A percentile compares a stretch with the other conserved stretches of the same genome.
Conservation (phyloP, 352 stramenopile species). For the Blastocystis sp. region DNA sequence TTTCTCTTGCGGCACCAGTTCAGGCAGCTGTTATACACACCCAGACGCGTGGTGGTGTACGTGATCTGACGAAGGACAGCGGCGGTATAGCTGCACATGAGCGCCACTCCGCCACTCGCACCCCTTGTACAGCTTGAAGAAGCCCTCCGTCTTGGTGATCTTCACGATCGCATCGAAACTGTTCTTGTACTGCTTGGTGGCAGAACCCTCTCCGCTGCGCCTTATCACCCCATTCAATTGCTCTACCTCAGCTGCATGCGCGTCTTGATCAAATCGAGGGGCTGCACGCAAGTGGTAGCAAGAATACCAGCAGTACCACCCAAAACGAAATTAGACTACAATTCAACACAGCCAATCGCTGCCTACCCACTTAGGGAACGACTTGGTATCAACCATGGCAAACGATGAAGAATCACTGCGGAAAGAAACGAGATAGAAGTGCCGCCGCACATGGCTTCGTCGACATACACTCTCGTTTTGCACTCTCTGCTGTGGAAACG, state of each 20-base stretch:
- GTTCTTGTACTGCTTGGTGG: not conserved
- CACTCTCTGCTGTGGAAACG: no score
- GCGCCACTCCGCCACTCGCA: no score
- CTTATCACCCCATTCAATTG: no score
- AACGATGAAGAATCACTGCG: not conserved
- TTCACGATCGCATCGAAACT: conserved; percentile 9
- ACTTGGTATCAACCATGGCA: not conserved
- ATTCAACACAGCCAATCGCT: no score
- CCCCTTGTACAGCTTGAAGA: not conserved
- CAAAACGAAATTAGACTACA: no score
- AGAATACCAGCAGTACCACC: no score
- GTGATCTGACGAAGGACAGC: conserved; percentile 18
- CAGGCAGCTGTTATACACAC: not conserved
- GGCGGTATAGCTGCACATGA: conserved; percentile 23
- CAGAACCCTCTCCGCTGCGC: no score
- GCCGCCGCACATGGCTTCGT: not conserved
- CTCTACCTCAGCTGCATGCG: no score
- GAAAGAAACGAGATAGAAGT: conserved; percentile 22
- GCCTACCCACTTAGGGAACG: no score
- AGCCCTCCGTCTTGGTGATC: not conserved
- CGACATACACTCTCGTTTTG: no score
- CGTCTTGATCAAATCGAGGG: no score
- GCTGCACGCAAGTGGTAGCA: no score
- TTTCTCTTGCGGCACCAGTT: not conserved
- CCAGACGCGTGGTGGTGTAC: not conserved